Conservation (phyloP, 176 grass and related monocot species). For the Carex parvula region DNA sequence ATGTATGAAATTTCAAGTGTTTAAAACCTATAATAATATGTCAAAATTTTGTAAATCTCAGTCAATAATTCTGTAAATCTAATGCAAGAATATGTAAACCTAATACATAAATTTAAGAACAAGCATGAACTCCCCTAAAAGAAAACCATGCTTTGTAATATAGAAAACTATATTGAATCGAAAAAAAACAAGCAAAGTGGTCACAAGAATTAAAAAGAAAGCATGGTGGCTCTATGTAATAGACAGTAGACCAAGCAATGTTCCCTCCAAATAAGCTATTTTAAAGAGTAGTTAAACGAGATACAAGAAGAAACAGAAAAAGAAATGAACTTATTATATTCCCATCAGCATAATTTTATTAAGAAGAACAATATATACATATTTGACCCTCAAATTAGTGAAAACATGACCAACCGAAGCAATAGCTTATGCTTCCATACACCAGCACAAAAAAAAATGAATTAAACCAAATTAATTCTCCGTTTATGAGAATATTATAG, state of each 20-base stretch:
- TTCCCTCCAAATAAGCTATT: neutral
- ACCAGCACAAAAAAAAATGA: neutral
- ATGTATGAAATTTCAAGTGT: too few relatives aligned
- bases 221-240: neutral
- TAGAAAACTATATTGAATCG: neutral
- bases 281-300: neutral
- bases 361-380: neutral
- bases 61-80: too few relatives aligned
- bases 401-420: neutral
- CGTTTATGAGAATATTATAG: too few relatives aligned
- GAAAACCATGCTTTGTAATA: too few relatives aligned
- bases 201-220: neutral
- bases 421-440: neutral
- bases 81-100: too few relatives aligned
- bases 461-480: neutral
- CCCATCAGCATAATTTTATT: neutral
- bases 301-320: neutral
- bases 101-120: too few relatives aligned
- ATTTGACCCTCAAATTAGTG: conserved; percentile 5
- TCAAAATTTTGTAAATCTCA: too few relatives aligned
- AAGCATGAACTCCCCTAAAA: too few relatives aligned
- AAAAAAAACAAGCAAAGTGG: neutral
- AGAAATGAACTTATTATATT: neutral
- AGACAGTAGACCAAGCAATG: neutral
- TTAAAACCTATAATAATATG: too few relatives aligned